These are phyloP conservation scores for Malus hybrid DNA, from an alignment of 331 rosid genomes.

Conservation along the genomic window DNA sequence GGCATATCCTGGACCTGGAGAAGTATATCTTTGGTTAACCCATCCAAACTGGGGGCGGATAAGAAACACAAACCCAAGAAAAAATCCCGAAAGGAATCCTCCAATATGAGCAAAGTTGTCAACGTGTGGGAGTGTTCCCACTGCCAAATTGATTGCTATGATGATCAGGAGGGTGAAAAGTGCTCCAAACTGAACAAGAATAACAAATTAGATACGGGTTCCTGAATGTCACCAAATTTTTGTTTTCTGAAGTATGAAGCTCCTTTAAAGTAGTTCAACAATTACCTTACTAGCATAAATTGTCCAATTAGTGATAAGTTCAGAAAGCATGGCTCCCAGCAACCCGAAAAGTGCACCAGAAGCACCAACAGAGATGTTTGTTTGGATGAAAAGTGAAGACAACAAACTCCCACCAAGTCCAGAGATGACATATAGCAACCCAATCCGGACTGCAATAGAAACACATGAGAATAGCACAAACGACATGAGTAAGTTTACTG, in stretches of 20 bases:
- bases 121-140: slow-evolving; percentile 90
- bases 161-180: slow-evolving; percentile 65
- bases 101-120: slow-evolving; percentile 98
- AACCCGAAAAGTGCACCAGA: slow-evolving; percentile 97
- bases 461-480: neutral
- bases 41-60: slow-evolving; percentile 95
- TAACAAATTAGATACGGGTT: neutral
- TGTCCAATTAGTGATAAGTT: slow-evolving; percentile 90
- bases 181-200: slow-evolving; percentile 55
- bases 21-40: slow-evolving; percentile 67
- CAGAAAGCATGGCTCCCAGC: slow-evolving; percentile 95
- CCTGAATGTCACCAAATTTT: neutral
- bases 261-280: slow-evolving; percentile 6
- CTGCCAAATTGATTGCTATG: slow-evolving; percentile 72
- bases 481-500: neutral
- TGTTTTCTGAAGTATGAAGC: neutral
- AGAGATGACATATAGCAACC: slow-evolving; percentile 70
- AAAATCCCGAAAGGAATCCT: slow-evolving; percentile 83
- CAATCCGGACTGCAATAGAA: slow-evolving; percentile 56
- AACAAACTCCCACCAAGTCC: slow-evolving; percentile 94
- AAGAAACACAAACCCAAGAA: slow-evolving; percentile 87
- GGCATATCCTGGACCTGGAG: slow-evolving; percentile 28
- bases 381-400: slow-evolving; percentile 74
- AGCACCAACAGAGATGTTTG: slow-evolving; percentile 94
- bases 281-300: slow-evolving; percentile 77